Base-by-base conservation (phyloP, 1,284 basidiomycete genomes). In the Trichosporon faecale region DNA sequence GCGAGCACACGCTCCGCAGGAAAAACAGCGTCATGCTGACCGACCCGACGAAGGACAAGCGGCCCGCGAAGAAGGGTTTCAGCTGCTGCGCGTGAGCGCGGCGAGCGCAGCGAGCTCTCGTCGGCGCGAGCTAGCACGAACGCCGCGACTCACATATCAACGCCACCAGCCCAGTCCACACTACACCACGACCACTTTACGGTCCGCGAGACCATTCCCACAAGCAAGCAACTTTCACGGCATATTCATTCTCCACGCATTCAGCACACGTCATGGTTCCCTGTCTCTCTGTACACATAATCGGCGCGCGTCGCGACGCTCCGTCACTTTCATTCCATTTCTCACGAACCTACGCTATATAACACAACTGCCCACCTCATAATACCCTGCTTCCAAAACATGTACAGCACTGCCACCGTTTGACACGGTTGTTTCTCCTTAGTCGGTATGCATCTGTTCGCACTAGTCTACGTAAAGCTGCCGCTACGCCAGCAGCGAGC, bases 1-100 rank as follows among this genome's bases (percentile, higher is more conserved):
- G 77, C 49, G 82, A 83, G 64, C 71, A 78, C 12, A 75, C 75
- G 6, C 66, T 82, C 5, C 69, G 79, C 44, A 73, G 75, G 29
- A 79, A 80, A 65, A 75, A 80, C 72, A 82, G 79, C 71, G 77
- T 83, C 66, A 79, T 82, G 78, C 77, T 83, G n/a, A 76, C 75
- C 40, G 80, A 79, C 72, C 73, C 75, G 31, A 18, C 65, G 3
- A 68, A 68, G n/a, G 64, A 70, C 23, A 64, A 65, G n/a, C 61
- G 46, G 11, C 55, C 68, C 31, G 46, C 16, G 64, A 76, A 70
- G 66, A 71, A 73, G 64, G 67, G 69, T 4, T 70, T 67, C 55
- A 68, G 64, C 6, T 74, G 73, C 69, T 74, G 73, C 23, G 70
- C 40, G 21, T 71, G 40, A n/a, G 12, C 46, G 2, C 35, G 2